Conservation (phyloP, 805 yeast genomes). For the Ogataea pilisensis region DNA sequence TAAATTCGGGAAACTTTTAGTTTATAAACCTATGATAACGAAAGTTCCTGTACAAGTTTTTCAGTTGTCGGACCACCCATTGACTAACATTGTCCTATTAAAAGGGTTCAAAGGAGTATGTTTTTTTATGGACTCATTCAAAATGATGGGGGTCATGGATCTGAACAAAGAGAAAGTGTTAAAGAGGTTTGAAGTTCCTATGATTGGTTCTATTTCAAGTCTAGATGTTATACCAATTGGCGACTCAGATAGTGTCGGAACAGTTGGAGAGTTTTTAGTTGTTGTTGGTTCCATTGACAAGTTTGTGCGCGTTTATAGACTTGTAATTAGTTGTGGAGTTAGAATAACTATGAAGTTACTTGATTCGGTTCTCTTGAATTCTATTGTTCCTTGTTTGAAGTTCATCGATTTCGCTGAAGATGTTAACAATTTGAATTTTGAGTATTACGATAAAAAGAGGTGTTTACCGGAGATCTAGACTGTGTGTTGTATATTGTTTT, state of each 20-base stretch:
- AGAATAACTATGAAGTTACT: slow-evolving; percentile 8
- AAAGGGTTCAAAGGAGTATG: slow-evolving; percentile 10
- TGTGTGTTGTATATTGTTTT: too few species aligned
- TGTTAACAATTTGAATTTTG: slow-evolving; percentile 9
- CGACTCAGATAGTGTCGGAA: slow-evolving; percentile 2
- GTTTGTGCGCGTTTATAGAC: slow-evolving; percentile 15
- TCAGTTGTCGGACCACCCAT: slow-evolving; percentile 24
- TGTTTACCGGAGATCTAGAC: slow-evolving; percentile 1
- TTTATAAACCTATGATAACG: slow-evolving; percentile 24
- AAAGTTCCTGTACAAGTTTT: slow-evolving; percentile 18
- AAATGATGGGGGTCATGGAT: slow-evolving; percentile 22
- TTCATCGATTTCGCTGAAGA: slow-evolving; percentile 8
- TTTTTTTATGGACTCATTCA: slow-evolving; percentile 25
- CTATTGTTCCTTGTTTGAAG: slow-evolving; percentile 19
- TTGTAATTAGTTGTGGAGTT: neutral
- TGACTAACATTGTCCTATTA: slow-evolving; percentile 8
- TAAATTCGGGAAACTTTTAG: slow-evolving; percentile 23
- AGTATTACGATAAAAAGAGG: slow-evolving; percentile 9
- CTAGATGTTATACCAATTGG: slow-evolving; percentile 8
- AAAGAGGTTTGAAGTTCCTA: slow-evolving; percentile 18
- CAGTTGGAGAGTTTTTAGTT: slow-evolving; percentile 8
- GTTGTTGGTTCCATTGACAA: slow-evolving; percentile 22
- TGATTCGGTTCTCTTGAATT: slow-evolving; percentile 9
- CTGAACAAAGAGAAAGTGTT: slow-evolving; percentile 15
- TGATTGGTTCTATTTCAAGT: slow-evolving; percentile 24